Conservation (phyloP, 106 monocot genomes). For the Apostasia shenzhenica region DNA sequence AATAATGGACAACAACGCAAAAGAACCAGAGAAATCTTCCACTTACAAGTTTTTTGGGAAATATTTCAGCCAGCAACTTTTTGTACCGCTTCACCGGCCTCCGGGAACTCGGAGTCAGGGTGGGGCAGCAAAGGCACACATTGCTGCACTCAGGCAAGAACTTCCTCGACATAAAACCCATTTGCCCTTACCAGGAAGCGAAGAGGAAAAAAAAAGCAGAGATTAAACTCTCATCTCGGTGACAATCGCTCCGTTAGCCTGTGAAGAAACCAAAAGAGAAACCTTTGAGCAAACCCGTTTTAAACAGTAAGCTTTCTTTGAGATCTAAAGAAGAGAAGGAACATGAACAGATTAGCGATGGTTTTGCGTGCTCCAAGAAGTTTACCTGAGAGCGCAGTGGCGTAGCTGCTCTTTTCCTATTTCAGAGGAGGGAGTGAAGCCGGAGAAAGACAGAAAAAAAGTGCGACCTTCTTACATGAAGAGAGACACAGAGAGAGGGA, state of each 20-base stretch:
- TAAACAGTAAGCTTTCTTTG: not conserved
- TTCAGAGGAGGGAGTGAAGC: too few species aligned
- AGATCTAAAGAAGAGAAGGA: not conserved
- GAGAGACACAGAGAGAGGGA: too few species aligned
- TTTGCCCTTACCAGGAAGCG: constrained; percentile 10
- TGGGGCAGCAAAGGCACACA: constrained; percentile 95
- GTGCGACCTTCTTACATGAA: too few species aligned
- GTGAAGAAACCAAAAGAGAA: not conserved
- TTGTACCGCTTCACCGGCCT: constrained; percentile 93
- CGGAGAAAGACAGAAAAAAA: too few species aligned
- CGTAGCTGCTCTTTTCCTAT: not conserved
- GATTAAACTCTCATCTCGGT: not conserved
- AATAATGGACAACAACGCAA: not conserved
- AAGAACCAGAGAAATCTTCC: not conserved
- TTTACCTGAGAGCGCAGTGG: not conserved
- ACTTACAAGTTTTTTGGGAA: constrained; percentile 66
- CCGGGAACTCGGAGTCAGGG: constrained; percentile 78
- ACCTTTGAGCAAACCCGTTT: not conserved
- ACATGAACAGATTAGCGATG: not conserved
- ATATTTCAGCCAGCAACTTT: constrained; percentile 81
- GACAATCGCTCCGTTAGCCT: not conserved
- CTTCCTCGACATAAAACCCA: constrained; percentile 88
- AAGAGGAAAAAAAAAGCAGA: not conserved
- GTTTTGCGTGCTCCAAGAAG: not conserved
- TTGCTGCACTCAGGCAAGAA: constrained; percentile 80